A percentile compares a stretch with the other conserved stretches of the same genome.
phyloP scores from a whole-genome alignment of 192 early-diverging fungal species.

The Entomortierella chlamydospora region DNA sequence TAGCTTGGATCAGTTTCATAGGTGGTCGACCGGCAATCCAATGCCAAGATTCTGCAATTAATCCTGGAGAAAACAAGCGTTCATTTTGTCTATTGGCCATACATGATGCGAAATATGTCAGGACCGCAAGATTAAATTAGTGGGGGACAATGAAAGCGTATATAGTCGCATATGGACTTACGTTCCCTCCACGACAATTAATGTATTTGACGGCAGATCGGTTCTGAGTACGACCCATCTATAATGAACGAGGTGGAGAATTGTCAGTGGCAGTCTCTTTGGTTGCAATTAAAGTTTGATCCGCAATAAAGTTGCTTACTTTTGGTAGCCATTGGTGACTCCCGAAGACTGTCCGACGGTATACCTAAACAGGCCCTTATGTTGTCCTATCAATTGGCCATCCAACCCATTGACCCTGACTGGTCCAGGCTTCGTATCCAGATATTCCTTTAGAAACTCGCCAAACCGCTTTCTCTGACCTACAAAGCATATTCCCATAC shows the following conservation, averaged over 20 bases:
- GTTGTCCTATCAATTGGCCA: slow-evolving; percentile 55
- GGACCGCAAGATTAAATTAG: too few relatives aligned
- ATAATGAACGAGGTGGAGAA: too few relatives aligned
- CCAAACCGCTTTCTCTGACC: slow-evolving; percentile 83
- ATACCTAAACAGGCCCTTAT: slow-evolving; percentile 75
- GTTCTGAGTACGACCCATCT: slow-evolving; percentile 84
- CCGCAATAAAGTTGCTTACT: slow-evolving; percentile 50
- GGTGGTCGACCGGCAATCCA: slow-evolving; percentile 44
- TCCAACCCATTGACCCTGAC: slow-evolving; percentile 24
- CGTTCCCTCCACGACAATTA: slow-evolving; percentile 79
- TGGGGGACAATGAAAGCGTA: too few relatives aligned
- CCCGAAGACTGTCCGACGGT: slow-evolving; percentile 87
- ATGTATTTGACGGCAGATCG: slow-evolving; percentile 67
- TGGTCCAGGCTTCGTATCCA: slow-evolving; percentile 29
- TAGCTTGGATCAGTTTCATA: neutral
- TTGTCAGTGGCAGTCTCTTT: too few relatives aligned
- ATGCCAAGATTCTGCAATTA: slow-evolving; percentile 47
- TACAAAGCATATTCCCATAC: slow-evolving; percentile 98
- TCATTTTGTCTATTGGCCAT: slow-evolving; percentile 31
- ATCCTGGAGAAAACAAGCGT: slow-evolving; percentile 23
- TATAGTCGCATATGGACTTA: slow-evolving; percentile 35
- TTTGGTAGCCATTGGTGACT: slow-evolving; percentile 69
- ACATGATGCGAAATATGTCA: too few relatives aligned
- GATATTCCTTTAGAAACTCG: slow-evolving; percentile 73
- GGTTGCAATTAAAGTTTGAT: too few relatives aligned